Evolutionary conservation across 2,329 filamentous ascomycete genomes (phyloP).

Genomic region (Fusarium penzigii): DNA sequence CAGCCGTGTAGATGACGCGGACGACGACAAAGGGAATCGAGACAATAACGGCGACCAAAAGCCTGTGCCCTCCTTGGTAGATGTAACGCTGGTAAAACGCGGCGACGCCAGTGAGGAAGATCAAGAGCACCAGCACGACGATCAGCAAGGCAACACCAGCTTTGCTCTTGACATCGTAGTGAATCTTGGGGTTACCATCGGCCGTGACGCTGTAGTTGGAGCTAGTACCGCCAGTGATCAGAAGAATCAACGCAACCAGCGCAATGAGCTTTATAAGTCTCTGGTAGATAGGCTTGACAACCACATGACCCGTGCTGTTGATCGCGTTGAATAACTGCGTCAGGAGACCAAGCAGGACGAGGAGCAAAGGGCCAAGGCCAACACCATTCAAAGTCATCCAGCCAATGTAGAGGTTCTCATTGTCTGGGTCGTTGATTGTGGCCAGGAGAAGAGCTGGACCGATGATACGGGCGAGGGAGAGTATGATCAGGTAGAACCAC

Average conservation of each 20-base stretch:
- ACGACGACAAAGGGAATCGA: slow-evolving; percentile 38
- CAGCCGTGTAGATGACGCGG: slow-evolving; percentile 33
- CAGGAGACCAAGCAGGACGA: slow-evolving; percentile 39
- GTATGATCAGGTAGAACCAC: slow-evolving; percentile 61
- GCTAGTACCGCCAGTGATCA: slow-evolving; percentile 34
- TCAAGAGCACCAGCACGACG: slow-evolving; percentile 41
- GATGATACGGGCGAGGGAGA: slow-evolving; percentile 59
- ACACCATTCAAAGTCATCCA: slow-evolving; percentile 35
- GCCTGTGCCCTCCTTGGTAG: slow-evolving; percentile 54
- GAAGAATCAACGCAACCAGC: slow-evolving; percentile 39
- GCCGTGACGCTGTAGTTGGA: slow-evolving; percentile 22
- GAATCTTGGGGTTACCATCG: slow-evolving; percentile 24
- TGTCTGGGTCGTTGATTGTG: slow-evolving; percentile 52
- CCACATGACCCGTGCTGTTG: slow-evolving; percentile 36
- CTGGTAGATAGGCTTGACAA: slow-evolving; percentile 32
- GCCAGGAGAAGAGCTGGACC: slow-evolving; percentile 47
- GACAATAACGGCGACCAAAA: slow-evolving; percentile 46
- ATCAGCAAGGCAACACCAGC: slow-evolving; percentile 34
- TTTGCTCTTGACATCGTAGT: slow-evolving; percentile 30
- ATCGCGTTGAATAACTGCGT: slow-evolving; percentile 47
- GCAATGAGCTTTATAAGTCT: slow-evolving; percentile 44
- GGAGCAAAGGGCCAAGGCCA: slow-evolving; percentile 48
- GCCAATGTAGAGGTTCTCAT: slow-evolving; percentile 34
- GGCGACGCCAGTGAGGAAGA: slow-evolving; percentile 42
- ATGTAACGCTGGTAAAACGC: slow-evolving; percentile 40